Evolutionary conservation across 169 alveolate species (phyloP), one percentile per base, ranked within the genome.

Genomic region (Haemoproteus tartakovskyi): DNA sequence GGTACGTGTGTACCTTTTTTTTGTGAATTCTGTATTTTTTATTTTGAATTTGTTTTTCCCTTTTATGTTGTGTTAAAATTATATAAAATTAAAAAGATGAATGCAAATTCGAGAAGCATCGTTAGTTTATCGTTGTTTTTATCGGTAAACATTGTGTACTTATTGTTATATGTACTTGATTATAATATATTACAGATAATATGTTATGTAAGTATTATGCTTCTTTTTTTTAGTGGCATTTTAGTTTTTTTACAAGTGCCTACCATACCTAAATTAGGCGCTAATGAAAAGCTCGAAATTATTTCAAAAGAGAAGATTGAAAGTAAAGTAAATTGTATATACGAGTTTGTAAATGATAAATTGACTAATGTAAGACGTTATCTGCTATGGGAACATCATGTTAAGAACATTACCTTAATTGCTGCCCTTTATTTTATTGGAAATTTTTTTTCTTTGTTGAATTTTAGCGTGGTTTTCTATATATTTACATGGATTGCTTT

Each of bases 221-320:
- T 67, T 30, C 70, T 67, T 30, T 33, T 67, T 16, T 52, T 67
- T n/a, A 67, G 83, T 6, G 83, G 83, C 5, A 37, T 67, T 29
- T 47, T 67, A 41, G 83, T 67, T 18, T 67, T 67, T 67, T 54
- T 67, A 47, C 57, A 67, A 52, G 83, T 67, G 26, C 60, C 51
- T 47, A 54, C 38, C 22, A 29, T 36, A 12, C 19, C 62, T 16
- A 61, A 70, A 4, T 70, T 54, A 16, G 56, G 56, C 74, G 74
- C 52, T 48, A 70, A 18, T 70, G 83, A 70, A 12, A 70, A 70
- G 47, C 43, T 70, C n/a, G 67, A 30, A n/a, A 50, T 37, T 41
- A 52, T 67, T 19, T 67, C 83, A 12, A 67, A 67, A 43, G 70
- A 67, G 29, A 16, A 19, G 12, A 40, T 67, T 18, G 83, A 67